phyloP scores from a whole-genome alignment of 306 rosid genomes.

The Mucuna pruriens region DNA sequence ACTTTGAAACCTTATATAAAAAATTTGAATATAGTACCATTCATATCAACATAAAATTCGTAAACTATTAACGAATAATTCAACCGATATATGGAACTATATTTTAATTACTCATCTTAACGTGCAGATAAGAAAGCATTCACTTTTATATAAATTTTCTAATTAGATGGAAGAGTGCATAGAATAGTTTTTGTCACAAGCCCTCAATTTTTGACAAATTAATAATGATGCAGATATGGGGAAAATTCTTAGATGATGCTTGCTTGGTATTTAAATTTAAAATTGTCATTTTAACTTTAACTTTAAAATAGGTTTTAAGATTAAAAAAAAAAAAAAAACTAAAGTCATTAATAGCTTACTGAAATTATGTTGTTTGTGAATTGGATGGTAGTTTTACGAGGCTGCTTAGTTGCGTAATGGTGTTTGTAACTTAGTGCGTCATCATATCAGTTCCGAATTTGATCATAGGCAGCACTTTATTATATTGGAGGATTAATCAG shows the following conservation, averaged over 20 bases:
- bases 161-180: background rate
- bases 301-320: no score
- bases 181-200: background rate
- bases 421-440: background rate
- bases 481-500: constrained; percentile 1
- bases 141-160: background rate
- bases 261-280: background rate
- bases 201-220: background rate
- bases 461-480: background rate
- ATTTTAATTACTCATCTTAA: no score
- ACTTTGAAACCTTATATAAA: no score
- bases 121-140: no score
- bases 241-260: background rate
- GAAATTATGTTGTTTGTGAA: background rate
- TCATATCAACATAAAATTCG: no score
- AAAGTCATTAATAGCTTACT: background rate
- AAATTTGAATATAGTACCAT: no score
- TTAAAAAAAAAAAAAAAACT: background rate
- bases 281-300: no score
- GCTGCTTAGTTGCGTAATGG: background rate
- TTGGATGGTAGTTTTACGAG: background rate
- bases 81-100: no score
- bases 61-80: no score
- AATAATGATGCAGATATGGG: background rate
- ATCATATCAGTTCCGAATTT: background rate